phyloP scores from a whole-genome alignment of 2,329 filamentous ascomycete species.

The Tolypocladium ovalisporum region DNA sequence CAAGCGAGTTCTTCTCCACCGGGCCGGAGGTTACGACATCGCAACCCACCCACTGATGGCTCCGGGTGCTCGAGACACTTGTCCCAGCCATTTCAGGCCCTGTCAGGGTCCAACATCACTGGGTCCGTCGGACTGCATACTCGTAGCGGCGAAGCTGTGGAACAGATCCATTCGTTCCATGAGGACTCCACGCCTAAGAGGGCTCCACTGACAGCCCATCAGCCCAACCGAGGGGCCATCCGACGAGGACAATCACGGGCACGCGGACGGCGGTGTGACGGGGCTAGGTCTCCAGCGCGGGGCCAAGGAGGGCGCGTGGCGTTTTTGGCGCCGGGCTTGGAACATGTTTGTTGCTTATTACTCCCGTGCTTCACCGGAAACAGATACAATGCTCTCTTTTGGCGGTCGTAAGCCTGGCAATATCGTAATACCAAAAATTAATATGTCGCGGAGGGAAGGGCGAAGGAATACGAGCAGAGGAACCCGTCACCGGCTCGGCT shows the following conservation, averaged over 20 bases:
- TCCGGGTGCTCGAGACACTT: background rate
- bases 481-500: background rate
- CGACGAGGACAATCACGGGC: background rate
- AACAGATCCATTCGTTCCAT: conserved; percentile 7
- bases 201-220: background rate
- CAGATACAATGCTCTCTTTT: background rate
- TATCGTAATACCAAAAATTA: background rate
- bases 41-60: background rate
- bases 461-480: background rate
- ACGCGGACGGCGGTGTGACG: background rate
- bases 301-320: background rate
- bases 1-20: background rate
- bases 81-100: background rate
- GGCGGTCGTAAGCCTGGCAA: background rate
- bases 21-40: background rate
- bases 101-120: background rate
- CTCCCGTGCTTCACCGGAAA: background rate
- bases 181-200: background rate
- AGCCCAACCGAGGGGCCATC: background rate
- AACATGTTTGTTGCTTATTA: background rate
- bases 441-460: background rate
- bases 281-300: too few relatives aligned
- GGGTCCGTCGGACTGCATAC: background rate
- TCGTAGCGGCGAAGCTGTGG: conserved; percentile 1
- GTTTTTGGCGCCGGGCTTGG: background rate